A percentile compares a stretch with the other conserved stretches of the same genome.
These are phyloP conservation scores for Malus hybrid DNA, from an alignment of 331 rosid species.

Conservation along the genomic window DNA sequence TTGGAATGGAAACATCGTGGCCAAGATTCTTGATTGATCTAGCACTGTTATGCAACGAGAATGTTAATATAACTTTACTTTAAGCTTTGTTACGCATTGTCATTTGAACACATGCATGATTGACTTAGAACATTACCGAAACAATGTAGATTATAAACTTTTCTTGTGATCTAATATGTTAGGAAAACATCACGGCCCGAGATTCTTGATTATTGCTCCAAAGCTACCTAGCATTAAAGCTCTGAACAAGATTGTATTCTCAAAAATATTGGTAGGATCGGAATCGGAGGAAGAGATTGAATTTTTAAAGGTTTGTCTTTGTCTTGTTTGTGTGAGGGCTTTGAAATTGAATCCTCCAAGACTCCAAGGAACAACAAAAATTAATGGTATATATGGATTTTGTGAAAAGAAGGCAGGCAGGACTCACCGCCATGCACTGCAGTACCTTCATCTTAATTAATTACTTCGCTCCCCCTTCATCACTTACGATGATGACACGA, in stretches of 20 bases:
- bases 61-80: too few relatives aligned
- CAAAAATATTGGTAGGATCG: background rate
- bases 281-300: background rate
- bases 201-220: background rate
- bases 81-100: too few relatives aligned
- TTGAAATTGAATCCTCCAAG: conserved; percentile 24
- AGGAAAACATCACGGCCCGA: background rate
- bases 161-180: too few relatives aligned
- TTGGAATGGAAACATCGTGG: background rate
- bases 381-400: conserved; percentile 17
- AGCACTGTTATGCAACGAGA: background rate
- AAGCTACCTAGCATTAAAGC: too few relatives aligned
- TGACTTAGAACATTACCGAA: too few relatives aligned
- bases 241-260: too few relatives aligned
- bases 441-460: conserved; percentile 14
- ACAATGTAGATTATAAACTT: too few relatives aligned
- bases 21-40: conserved; percentile 3
- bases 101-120: too few relatives aligned
- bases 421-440: conserved; percentile 2
- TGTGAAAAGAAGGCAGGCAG: conserved; percentile 50
- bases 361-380: conserved; percentile 18
- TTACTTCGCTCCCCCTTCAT: background rate
- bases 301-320: conserved; percentile 14
- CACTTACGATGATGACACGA: conserved; percentile 22
- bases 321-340: conserved; percentile 16